Conservation (phyloP, 805 yeast genomes). For the Candida glaebosa region DNA sequence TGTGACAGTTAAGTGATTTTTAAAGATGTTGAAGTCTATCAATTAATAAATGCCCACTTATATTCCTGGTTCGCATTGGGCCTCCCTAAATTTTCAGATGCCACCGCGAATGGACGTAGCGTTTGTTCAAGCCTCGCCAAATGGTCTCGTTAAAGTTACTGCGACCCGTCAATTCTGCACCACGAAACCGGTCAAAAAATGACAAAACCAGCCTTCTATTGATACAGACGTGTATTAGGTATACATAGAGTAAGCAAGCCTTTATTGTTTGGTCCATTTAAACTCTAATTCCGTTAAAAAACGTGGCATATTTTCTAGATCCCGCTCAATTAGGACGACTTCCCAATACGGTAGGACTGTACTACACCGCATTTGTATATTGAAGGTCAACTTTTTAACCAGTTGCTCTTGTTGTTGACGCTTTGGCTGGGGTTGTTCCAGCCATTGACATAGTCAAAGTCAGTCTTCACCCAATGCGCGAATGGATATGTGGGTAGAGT, state of each 20-base stretch:
- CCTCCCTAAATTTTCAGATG: neutral
- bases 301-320: neutral
- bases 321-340: neutral
- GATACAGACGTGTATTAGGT: no score
- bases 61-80: no score
- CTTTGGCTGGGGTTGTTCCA: slow-evolving; percentile 35
- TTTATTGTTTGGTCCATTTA: no score
- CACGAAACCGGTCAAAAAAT: no score
- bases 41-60: neutral
- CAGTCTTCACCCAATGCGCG: slow-evolving; percentile 51
- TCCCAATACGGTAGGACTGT: neutral
- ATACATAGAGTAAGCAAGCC: no score
- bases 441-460: slow-evolving; percentile 37
- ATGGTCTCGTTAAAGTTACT: neutral
- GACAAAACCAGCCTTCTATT: no score
- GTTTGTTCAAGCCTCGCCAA: neutral
- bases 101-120: neutral
- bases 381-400: slow-evolving; percentile 1
- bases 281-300: neutral
- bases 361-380: no score
- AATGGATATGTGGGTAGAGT: slow-evolving; percentile 63
- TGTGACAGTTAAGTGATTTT: no score
- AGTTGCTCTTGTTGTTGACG: slow-evolving; percentile 13
- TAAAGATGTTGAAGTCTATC: no score
- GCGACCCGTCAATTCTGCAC: neutral